phyloP scores from a whole-genome alignment of 164 flowering plant genomes.

The Stephania japonica region DNA sequence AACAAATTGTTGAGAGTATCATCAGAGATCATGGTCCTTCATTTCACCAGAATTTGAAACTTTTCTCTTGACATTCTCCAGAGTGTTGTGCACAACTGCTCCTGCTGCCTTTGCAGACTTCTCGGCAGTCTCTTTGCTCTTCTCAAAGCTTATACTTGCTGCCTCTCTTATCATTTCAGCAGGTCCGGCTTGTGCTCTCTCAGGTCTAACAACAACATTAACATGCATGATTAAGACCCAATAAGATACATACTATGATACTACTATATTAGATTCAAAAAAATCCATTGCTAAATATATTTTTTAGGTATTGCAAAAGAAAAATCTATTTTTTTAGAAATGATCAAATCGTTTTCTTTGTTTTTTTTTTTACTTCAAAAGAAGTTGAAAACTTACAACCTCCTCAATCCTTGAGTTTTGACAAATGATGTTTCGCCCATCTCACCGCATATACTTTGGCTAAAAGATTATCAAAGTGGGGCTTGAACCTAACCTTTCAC shows the following conservation, averaged over 20 bases:
- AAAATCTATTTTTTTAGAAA: too few relatives aligned
- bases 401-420: too few relatives aligned
- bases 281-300: too few relatives aligned
- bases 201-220: neutral
- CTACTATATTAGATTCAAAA: too few relatives aligned
- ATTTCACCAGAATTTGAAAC: neutral
- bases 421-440: too few relatives aligned
- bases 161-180: conserved; percentile 12
- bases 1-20: neutral
- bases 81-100: conserved; percentile 10
- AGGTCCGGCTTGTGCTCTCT: neutral
- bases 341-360: too few relatives aligned
- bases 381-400: too few relatives aligned
- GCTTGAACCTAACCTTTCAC: too few relatives aligned
- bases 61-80: conserved; percentile 15
- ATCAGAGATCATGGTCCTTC: neutral
- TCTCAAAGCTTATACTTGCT: conserved; percentile 10
- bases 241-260: neutral
- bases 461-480: too few relatives aligned
- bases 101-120: conserved; percentile 15
- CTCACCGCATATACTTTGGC: too few relatives aligned
- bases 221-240: neutral
- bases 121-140: conserved; percentile 12
- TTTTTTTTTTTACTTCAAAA: too few relatives aligned
- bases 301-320: too few relatives aligned